Evolutionary conservation across 495 filamentous ascomycete species (phyloP), one percentile per base, ranked within the genome.

Genomic region (Amniculicola lignicola): DNA sequence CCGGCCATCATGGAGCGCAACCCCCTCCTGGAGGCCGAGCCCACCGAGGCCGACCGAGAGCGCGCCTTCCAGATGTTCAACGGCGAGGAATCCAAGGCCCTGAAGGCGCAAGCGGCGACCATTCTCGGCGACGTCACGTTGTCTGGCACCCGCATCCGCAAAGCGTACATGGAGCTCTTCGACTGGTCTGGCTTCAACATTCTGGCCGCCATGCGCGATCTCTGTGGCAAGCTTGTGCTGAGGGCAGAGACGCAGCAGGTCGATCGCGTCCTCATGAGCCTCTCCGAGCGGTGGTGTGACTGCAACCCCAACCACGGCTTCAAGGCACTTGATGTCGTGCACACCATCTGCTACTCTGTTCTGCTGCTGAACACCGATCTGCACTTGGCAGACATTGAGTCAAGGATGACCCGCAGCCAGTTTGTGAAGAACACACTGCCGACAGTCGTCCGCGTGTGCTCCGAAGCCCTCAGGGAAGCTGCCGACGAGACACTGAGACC

Each of bases 391-490:
- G 91, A 96, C 62, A 93, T 96, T 43, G 88, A 95, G 45, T 82
- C 88, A 66, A 95, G 94, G 74, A 99, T 99, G 93, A 96, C 90
- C 18, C 82, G 85, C 56, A 83, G 74, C 59, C 90, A 96, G 65
- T 99, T 96, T 67, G 80, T 97, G 67, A 94, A 93, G 71, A 99
- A 99, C 63, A 97, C 93, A 10, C 84, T 96, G 78, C 86, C 89
- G 4, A 96, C 92, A 2, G 84, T 97, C 45, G 82, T 82, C 25
- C 81, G 86, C 48, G 84, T 89, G 22, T 81, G 88, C 33, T 72
- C 77, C 28, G 89, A 94, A 52, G 79, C 83, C 21, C 79, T 76
- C 7, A 82, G 86, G 2, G 82, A 88, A 48, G 79, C 74, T 7
- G 85, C 85, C 59, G 83, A 89, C 53, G 83, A 88, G 29, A 77